Base-by-base conservation (phyloP, 257 asterid genomes). In the Nyctanthes arbortristis region DNA sequence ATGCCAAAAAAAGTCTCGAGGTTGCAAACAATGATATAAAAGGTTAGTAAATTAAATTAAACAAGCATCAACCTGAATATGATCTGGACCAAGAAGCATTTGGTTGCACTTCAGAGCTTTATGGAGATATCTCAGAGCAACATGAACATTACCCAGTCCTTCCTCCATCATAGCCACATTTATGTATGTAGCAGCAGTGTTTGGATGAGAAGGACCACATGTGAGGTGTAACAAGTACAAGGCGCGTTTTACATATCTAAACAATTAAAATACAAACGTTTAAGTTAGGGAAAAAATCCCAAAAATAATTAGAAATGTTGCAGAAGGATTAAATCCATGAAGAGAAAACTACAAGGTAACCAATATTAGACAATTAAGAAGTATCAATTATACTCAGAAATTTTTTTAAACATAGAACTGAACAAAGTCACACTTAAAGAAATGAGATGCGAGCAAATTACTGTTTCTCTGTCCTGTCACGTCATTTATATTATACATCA, bases 121-220 rank as follows among this genome's bases (percentile, higher is more conserved):
- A 73, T 91, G 97, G 64, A 91, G 97, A 78, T 91, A 91, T 79
- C 97, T 87, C 67, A 91, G 89, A 52, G 97, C 97, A 68, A 91
- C 90, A 31, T 87, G 97, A 79, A 91, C 97, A 78, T 91, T 91
- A 45, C 97, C 97, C 67, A 91, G 81, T 33, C 97, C 97, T 82
- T 91, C 97, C 80, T 91, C 97, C 97, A 89, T 91, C 97, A 91
- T 91, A 54, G 97, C 97, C 59, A 91, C 97, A 84, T 90, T 90
- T 74, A 90, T 90, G 81, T 90, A 90, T 70, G 97, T 91, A 31
- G 97, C 97, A 79, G 96, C 97, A 78, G 97, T 91, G 83, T 91
- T 91, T 66, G 97, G 97, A 77, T 91, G 97, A 61, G 97, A 91
- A 71, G 96, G 95, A 58, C 97, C 96, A 75, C 97, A 91, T 2